Evolutionary conservation across 257 asterid genomes (phyloP).

Genomic region (Anisodus acutangulus): DNA sequence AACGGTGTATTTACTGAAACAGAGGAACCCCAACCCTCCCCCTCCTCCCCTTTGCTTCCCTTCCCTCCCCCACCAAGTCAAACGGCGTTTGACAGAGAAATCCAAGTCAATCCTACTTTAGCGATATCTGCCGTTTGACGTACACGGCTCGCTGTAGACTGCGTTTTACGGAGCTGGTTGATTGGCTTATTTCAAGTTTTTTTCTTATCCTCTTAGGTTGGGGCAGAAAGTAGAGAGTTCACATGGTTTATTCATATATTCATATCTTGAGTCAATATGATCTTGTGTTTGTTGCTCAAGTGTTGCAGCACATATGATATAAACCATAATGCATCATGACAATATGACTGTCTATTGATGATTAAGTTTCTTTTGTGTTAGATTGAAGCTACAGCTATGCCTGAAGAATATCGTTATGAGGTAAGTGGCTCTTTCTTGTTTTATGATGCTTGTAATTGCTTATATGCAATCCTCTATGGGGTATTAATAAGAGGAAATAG

Average conservation of each 20-base stretch:
- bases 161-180: not conserved
- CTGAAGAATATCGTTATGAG: constrained; percentile 76
- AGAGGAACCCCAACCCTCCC: too few species aligned
- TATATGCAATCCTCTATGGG: not conserved
- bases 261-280: constrained; percentile 18
- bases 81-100: too few species aligned
- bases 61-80: too few species aligned
- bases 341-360: constrained; percentile 33
- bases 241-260: not conserved
- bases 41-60: too few species aligned
- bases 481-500: not conserved
- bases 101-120: not conserved
- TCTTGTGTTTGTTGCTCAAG: not conserved
- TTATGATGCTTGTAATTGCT: constrained; percentile 7
- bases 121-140: not conserved
- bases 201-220: not conserved
- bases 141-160: not conserved
- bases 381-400: constrained; percentile 87
- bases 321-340: constrained; percentile 9
- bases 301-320: not conserved
- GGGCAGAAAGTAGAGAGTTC: not conserved
- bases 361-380: constrained; percentile 39
- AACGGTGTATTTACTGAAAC: too few species aligned
- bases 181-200: not conserved
- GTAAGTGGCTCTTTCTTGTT: constrained; percentile 51